These are phyloP conservation scores for Pyricularia grisea DNA, from an alignment of 2,329 filamentous ascomycete species.

Conservation along the genomic window DNA sequence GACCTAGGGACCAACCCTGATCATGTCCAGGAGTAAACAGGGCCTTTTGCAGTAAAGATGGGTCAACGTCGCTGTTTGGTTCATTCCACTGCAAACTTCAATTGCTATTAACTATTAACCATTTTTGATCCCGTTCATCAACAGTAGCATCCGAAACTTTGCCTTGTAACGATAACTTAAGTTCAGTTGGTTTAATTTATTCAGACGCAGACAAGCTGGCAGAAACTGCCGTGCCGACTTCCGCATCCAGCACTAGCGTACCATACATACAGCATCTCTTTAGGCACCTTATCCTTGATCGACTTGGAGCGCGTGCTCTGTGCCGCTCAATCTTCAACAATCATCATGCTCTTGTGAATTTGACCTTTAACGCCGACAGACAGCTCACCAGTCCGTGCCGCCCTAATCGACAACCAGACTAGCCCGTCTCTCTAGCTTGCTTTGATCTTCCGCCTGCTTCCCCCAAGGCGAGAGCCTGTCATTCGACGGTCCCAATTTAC, in stretches of 20 bases:
- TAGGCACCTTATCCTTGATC: background rate
- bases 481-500: background rate
- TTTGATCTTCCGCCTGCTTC: background rate
- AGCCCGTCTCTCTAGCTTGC: background rate
- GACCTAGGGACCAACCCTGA: background rate
- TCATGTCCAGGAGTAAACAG: background rate
- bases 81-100: background rate
- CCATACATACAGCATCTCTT: background rate
- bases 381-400: background rate
- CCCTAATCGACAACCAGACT: background rate
- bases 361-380: background rate
- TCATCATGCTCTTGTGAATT: background rate
- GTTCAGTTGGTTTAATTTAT: background rate
- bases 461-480: background rate
- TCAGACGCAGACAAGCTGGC: background rate
- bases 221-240: background rate
- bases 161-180: background rate
- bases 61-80: background rate
- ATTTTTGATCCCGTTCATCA: background rate
- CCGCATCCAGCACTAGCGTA: background rate
- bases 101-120: background rate
- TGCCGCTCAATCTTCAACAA: constrained; percentile 1
- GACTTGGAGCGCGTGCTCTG: background rate
- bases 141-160: background rate
- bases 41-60: background rate